A percentile compares a stretch with the other conserved stretches of the same genome.
Conservation (phyloP, 2,329 filamentous ascomycete genomes). For the Stemphylium vesicarium region DNA sequence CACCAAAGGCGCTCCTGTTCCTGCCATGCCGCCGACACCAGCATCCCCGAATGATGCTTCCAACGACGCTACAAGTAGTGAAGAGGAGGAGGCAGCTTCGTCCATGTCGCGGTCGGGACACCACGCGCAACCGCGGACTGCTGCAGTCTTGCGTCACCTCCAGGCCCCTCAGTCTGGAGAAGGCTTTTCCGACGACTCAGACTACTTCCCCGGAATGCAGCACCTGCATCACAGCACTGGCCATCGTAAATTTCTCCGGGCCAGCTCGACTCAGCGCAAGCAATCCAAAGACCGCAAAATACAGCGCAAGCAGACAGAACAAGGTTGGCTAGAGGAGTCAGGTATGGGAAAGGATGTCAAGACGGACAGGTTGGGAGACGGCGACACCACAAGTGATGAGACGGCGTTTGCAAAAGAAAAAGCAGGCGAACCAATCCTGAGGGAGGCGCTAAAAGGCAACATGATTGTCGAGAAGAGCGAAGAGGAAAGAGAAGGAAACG, state of each 20-base stretch:
- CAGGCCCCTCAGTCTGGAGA: constrained; percentile 45
- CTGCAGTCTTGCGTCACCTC: constrained; percentile 41
- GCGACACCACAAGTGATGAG: constrained; percentile 34
- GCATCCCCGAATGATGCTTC: constrained; percentile 46
- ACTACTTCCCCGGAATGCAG: constrained; percentile 50
- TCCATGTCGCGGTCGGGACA: constrained; percentile 23
- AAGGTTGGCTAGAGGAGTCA: constrained; percentile 54
- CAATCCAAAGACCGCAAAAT: constrained; percentile 46
- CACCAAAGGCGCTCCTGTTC: constrained; percentile 26
- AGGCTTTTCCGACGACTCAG: constrained; percentile 52
- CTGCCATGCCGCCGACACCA: constrained; percentile 37
- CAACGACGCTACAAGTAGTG: constrained; percentile 37
- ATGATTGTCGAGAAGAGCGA: constrained; percentile 42
- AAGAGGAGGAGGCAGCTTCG: constrained; percentile 27
- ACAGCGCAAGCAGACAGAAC: constrained; percentile 41
- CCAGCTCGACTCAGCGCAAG: constrained; percentile 39
- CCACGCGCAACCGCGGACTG: constrained; percentile 35
- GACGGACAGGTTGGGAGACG: constrained; percentile 56
- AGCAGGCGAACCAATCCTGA: constrained; percentile 32
- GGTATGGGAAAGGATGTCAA: constrained; percentile 55
- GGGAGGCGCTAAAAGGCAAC: constrained; percentile 42
- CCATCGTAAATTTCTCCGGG: constrained; percentile 33
- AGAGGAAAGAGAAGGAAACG: constrained; percentile 27
- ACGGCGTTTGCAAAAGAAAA: constrained; percentile 10
- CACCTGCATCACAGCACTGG: constrained; percentile 27